phyloP scores from a whole-genome alignment of 768 basidiomycete genomes.

The Xanthoconium purpureum region DNA sequence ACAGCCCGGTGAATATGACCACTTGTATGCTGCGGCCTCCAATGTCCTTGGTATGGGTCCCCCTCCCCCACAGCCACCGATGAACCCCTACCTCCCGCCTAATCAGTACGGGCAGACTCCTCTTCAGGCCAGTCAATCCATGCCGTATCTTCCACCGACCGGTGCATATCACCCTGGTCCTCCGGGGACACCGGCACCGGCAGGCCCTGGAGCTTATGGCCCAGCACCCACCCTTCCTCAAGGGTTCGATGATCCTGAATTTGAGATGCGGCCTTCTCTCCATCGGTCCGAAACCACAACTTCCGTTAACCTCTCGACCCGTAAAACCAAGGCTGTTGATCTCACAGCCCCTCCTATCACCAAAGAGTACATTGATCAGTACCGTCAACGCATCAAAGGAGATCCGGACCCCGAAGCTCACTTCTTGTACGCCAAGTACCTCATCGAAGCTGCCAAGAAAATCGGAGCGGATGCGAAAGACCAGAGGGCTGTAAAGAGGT shows the following conservation, averaged over 20 bases:
- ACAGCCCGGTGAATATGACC: constrained; percentile 46
- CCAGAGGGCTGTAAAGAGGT: constrained; percentile 83
- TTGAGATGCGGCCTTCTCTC: constrained; percentile 51
- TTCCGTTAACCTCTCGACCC: constrained; percentile 54
- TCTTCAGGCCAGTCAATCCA: constrained; percentile 29
- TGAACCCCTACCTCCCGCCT: constrained; percentile 22
- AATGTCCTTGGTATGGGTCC: constrained; percentile 77
- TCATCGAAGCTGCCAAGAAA: constrained; percentile 96
- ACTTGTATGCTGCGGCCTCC: constrained; percentile 72
- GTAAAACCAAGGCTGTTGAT: constrained; percentile 79
- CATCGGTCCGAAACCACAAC: constrained; percentile 56
- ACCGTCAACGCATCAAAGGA: constrained; percentile 93
- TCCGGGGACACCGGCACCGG: constrained; percentile 17
- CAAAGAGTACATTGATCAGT: constrained; percentile 96
- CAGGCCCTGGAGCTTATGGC: constrained; percentile 15
- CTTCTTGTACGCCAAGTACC: constrained; percentile 96
- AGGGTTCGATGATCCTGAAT: constrained; percentile 42
- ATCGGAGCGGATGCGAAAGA: constrained; percentile 72
- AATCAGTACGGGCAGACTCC: constrained; percentile 21
- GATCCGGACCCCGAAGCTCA: constrained; percentile 99
- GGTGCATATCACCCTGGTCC: constrained; percentile 23
- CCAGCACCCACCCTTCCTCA: constrained; percentile 27
- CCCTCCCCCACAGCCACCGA: constrained; percentile 34
- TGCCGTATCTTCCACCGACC: constrained; percentile 33
- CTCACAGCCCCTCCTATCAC: constrained; percentile 84